Evolutionary conservation across 805 yeast genomes (phyloP).

Genomic region (Pichia nanzhaoensis): DNA sequence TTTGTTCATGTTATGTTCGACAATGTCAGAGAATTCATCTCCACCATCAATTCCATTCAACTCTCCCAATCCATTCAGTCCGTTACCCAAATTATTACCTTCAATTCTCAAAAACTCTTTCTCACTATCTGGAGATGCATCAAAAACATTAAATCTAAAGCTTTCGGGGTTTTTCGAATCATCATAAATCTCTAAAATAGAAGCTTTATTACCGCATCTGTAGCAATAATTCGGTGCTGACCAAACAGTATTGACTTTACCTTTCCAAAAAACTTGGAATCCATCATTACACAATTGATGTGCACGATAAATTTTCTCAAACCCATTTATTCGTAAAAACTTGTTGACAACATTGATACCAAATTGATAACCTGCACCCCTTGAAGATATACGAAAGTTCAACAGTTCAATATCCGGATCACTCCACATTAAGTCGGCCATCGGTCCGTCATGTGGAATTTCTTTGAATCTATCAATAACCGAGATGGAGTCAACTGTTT

Average conservation of each 20-base stretch:
- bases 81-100: constrained; percentile 1
- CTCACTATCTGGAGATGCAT: constrained; percentile 92
- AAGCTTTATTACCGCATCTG: constrained; percentile 93
- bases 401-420: constrained; percentile 83
- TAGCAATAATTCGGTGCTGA: constrained; percentile 97
- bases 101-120: constrained; percentile 42
- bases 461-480: constrained; percentile 89
- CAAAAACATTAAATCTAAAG: constrained; percentile 79
- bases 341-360: constrained; percentile 87
- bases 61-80: constrained; percentile 26
- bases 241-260: constrained; percentile 94
- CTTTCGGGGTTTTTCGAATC: constrained; percentile 55
- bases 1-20: constrained; percentile 21
- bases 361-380: constrained; percentile 98
- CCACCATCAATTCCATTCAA: constrained; percentile 17
- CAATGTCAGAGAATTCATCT: constrained; percentile 7
- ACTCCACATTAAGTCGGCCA: constrained; percentile 98
- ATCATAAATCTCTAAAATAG: constrained; percentile 78
- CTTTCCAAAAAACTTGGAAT: constrained; percentile 84
- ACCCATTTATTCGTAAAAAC: constrained; percentile 68
- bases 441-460: constrained; percentile 98
- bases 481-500: constrained; percentile 84
- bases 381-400: constrained; percentile 82
- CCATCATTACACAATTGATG: constrained; percentile 98
- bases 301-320: constrained; percentile 82